A percentile compares a stretch with the other conserved stretches of the same genome.
Evolutionary conservation across 1,284 basidiomycete genomes (phyloP).

Genomic region (Sporisorium graminicola): DNA sequence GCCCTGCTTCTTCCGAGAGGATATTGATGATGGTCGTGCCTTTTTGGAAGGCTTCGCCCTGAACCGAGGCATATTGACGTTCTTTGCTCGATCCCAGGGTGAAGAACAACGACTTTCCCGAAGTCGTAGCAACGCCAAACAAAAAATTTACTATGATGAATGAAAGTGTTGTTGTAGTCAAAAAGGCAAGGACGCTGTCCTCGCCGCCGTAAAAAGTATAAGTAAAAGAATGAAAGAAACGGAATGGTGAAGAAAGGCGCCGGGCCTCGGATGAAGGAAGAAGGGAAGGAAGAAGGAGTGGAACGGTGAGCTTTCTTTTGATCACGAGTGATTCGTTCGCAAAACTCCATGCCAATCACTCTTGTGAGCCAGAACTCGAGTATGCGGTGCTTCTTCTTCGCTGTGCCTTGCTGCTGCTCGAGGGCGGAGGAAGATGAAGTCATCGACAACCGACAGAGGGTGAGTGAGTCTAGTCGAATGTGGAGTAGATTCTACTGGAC

Average conservation of each 20-base stretch:
- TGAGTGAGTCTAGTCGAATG: neutral
- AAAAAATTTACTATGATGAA: neutral
- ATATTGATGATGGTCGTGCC: conserved; percentile 2
- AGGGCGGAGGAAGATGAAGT: too few relatives aligned
- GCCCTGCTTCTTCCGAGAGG: conserved; percentile 2
- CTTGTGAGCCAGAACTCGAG: neutral
- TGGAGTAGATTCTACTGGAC: conserved; percentile 30
- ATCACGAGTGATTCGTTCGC: conserved; percentile 1
- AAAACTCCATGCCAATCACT: neutral
- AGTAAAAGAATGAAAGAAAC: conserved; percentile 15
- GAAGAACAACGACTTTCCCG: conserved; percentile 30
- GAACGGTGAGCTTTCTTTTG: neutral
- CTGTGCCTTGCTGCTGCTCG: too few relatives aligned
- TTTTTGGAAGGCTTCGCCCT: conserved; percentile 8
- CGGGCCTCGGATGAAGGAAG: conserved; percentile 37
- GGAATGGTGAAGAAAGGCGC: conserved; percentile 38
- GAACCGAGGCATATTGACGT: conserved; percentile 22
- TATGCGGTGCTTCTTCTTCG: too few relatives aligned
- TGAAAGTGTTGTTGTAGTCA: neutral
- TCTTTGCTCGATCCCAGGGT: neutral
- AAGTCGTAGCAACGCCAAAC: conserved; percentile 17
- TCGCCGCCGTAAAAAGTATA: conserved; percentile 12
- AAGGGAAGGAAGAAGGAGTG: conserved; percentile 23
- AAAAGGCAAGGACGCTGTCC: conserved; percentile 23
- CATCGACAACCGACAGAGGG: neutral